A percentile compares a stretch with the other conserved stretches of the same genome.
phyloP scores from a whole-genome alignment of 768 basidiomycete species.

The Trametes villosa region DNA sequence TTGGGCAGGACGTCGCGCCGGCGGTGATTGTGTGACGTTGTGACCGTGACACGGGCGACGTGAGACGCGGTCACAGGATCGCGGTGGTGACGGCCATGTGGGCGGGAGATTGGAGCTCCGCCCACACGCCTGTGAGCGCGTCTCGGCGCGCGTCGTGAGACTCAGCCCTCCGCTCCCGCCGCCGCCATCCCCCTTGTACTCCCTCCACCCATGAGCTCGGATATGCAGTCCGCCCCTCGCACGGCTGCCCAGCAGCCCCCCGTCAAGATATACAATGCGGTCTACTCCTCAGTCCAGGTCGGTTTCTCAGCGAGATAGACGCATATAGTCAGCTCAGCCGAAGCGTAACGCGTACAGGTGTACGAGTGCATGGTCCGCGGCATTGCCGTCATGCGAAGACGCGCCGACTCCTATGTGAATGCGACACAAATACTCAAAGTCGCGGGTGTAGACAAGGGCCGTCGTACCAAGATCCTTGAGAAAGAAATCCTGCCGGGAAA shows the following conservation, averaged over 20 bases:
- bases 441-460: conserved; percentile 96
- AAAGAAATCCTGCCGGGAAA: conserved; percentile 95
- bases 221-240: conserved; percentile 36
- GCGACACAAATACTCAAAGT: conserved; percentile 99
- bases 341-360: conserved; percentile 54
- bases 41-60: conserved; percentile 6
- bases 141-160: conserved; percentile 32
- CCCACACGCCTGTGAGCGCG: conserved; percentile 30
- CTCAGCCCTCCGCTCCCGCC: conserved; percentile 15
- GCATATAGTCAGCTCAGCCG: conserved; percentile 21
- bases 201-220: conserved; percentile 14
- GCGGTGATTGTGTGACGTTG: conserved; percentile 2
- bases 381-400: conserved; percentile 97
- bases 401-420: conserved; percentile 94
- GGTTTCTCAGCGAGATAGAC: conserved; percentile 12
- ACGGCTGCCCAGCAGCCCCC: conserved; percentile 39
- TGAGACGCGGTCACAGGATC: conserved; percentile 24
- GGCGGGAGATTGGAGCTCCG: conserved; percentile 26
- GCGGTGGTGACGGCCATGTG: conserved; percentile 26
- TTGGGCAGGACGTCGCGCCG: too few species aligned
- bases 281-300: conserved; percentile 89
- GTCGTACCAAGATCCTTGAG: conserved; percentile 94
- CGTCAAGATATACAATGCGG: conserved; percentile 92
- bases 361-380: conserved; percentile 99
- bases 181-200: conserved; percentile 19